phyloP scores from a whole-genome alignment of 139 green algal species.

The Chlamydomonas incerta region DNA sequence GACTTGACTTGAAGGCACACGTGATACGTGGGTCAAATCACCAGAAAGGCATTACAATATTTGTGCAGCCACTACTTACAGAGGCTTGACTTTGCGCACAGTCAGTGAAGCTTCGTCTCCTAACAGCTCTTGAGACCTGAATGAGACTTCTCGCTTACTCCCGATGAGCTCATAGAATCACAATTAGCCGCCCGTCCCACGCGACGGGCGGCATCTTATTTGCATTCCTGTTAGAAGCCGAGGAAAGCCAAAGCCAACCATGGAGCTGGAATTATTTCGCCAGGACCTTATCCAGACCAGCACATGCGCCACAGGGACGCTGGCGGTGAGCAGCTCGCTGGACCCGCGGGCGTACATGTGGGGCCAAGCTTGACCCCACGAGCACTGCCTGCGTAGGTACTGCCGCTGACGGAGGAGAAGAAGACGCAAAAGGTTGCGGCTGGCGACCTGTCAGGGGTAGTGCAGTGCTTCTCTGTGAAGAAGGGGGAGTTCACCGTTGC shows the following conservation, averaged over 20 bases:
- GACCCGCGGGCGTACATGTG: background rate
- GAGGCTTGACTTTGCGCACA: too few species aligned
- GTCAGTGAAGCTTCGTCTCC: too few species aligned
- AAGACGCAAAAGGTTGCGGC: slow-evolving; percentile 80
- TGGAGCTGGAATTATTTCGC: slow-evolving; percentile 71
- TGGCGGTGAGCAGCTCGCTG: slow-evolving; percentile 50
- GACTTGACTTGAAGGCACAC: too few species aligned
- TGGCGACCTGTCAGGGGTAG: slow-evolving; percentile 71
- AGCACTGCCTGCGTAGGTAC: slow-evolving; percentile 51
- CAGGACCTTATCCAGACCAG: slow-evolving; percentile 71
- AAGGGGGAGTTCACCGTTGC: slow-evolving; percentile 60
- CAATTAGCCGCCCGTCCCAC: background rate
- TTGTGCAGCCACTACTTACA: too few species aligned
- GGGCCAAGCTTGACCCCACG: background rate
- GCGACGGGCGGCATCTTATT: slow-evolving; percentile 11
- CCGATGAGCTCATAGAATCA: too few species aligned
- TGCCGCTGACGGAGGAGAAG: slow-evolving; percentile 67
- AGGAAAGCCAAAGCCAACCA: slow-evolving; percentile 24
- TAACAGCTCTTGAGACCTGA: too few species aligned
- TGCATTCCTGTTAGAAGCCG: background rate
- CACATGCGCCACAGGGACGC: slow-evolving; percentile 52
- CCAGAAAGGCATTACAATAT: too few species aligned
- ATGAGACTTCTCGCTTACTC: too few species aligned
- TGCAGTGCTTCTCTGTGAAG: slow-evolving; percentile 77
- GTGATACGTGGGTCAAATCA: too few species aligned